Evolutionary conservation across 805 yeast species (phyloP), one percentile per base, ranked within the genome.

Genomic region (Ascoidea asiatica): DNA sequence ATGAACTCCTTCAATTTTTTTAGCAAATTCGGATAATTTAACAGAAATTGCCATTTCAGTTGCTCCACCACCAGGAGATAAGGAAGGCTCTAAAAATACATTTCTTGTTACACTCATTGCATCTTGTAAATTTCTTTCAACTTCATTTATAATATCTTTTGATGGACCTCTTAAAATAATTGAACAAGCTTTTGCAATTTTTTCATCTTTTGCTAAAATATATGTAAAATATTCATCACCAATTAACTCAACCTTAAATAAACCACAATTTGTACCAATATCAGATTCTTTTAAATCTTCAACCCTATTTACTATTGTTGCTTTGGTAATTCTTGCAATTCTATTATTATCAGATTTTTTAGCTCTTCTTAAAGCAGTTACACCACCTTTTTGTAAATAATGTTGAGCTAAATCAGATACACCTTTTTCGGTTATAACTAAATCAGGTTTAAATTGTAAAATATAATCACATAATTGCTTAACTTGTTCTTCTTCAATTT

Each of bases 11-110:
- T 88, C 96, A 53, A 92, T 76, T 43, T 79, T 72, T 68, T 88
- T 90, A 42, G 97, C 96, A 66, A 77, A 81, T 60, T 89, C 96
- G 17, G 95, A 75, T 48, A 92, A 72, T 52, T 72, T 77, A 23
- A 92, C 97, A 48, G 90, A 73, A 37, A 92, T 88, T 2, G 97
- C 97, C 97, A 92, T 92, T 67, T 92, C 98, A 22, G 97, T 90
- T 44, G 99, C 98, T 56, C 99, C 98, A 49, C 98, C 99, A 56
- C 99, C 99, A 42, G 99, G 99, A 2, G 95, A 75, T 58, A 92
- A 73, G 38, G 89, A 77, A 43, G 99, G 98, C 62, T 90, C 95
- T 54, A 90, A 79, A 72, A 87, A 74, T 35, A 92, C 96, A 59
- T 92, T 92, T 63, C 96, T 78, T 18, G 97, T 80, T 40, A 92